These are phyloP conservation scores for Agarophyton chilense DNA, from an alignment of 23 red algal genomes.

Conservation along the genomic window DNA sequence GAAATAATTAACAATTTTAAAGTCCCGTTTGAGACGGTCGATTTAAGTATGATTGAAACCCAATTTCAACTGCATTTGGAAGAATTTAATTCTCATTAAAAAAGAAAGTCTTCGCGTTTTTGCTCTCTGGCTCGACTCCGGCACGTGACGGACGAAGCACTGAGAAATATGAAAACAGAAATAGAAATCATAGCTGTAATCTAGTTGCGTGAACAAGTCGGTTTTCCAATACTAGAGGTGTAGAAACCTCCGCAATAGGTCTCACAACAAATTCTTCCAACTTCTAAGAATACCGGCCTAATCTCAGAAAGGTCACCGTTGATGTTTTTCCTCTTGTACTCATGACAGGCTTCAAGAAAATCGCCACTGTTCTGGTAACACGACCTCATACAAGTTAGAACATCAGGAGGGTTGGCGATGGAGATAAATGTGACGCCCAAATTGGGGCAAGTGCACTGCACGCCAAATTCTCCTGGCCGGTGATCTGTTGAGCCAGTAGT, in stretches of 20 bases:
- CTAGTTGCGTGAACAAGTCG: background rate
- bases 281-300: background rate
- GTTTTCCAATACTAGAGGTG: background rate
- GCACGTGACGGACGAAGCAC: no score
- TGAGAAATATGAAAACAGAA: no score
- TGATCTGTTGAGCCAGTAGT: background rate
- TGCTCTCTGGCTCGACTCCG: no score
- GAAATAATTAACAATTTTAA: no score
- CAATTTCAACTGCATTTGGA: no score
- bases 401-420: background rate
- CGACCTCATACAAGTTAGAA: background rate
- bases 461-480: background rate
- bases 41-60: no score
- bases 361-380: background rate
- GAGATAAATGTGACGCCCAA: background rate
- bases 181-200: background rate
- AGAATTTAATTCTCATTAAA: no score
- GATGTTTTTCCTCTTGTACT: background rate
- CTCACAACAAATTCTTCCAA: background rate
- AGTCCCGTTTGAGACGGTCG: no score
- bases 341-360: conserved; percentile 7
- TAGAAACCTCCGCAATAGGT: background rate
- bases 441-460: conserved; percentile 14
- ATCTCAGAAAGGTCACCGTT: background rate
- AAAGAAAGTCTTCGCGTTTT: no score